Conservation (phyloP, 352 stramenopile species). For the Pythium diclinum region DNA sequence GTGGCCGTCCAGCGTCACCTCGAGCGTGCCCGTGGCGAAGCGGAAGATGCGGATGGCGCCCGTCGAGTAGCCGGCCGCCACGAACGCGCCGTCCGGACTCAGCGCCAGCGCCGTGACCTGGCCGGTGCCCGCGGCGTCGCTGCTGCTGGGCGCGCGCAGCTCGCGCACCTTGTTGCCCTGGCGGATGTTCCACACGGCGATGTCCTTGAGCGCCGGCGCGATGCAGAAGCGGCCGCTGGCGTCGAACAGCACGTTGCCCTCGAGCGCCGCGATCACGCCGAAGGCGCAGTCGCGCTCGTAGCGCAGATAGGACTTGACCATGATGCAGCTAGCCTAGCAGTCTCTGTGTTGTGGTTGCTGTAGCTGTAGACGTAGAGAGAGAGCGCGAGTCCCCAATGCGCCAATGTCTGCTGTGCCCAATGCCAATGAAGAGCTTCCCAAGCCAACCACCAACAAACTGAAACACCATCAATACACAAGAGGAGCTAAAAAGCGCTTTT, state of each 20-base stretch:
- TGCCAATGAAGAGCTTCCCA: background rate
- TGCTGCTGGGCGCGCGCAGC: constrained; percentile 37
- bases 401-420: background rate
- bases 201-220: constrained; percentile 84
- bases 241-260: constrained; percentile 89
- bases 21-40: constrained; percentile 64
- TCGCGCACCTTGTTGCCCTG: constrained; percentile 82
- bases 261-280: constrained; percentile 86
- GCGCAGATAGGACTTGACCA: constrained; percentile 93
- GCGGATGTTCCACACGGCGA: constrained; percentile 91
- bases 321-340: constrained; percentile 11
- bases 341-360: background rate
- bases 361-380: background rate
- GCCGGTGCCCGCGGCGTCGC: constrained; percentile 24
- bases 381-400: background rate
- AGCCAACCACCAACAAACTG: constrained; percentile 20
- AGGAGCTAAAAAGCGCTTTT: constrained; percentile 14
- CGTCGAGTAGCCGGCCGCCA: constrained; percentile 84
- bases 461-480: background rate
- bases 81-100: constrained; percentile 70
- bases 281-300: constrained; percentile 90
- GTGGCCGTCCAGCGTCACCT: constrained; percentile 90
- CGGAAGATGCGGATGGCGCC: constrained; percentile 79
- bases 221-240: constrained; percentile 83
- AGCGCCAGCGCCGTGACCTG: constrained; percentile 81